A percentile compares a stretch with the other conserved stretches of the same genome.
phyloP scores from a whole-genome alignment of 2,329 filamentous ascomycete genomes.

The Lachnellula willkommii region DNA sequence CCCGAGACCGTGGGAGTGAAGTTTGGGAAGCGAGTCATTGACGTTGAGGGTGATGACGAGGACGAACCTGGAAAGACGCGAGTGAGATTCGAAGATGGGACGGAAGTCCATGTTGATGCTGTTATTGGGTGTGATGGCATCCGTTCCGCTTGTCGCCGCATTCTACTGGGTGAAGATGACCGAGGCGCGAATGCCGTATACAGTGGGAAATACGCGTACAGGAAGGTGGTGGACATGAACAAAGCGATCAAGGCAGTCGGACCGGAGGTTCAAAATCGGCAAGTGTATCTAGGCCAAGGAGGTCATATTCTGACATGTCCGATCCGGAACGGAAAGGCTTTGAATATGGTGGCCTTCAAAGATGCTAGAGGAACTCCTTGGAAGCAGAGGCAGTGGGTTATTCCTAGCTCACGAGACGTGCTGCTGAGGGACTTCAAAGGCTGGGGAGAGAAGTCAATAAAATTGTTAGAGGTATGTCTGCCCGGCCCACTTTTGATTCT shows the following conservation, averaged over 20 bases:
- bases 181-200: slow-evolving; percentile 45
- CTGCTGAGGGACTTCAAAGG: slow-evolving; percentile 36
- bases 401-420: slow-evolving; percentile 37
- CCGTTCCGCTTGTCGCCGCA: slow-evolving; percentile 46
- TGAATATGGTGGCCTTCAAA: slow-evolving; percentile 51
- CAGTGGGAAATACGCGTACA: slow-evolving; percentile 54
- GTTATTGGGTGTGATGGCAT: slow-evolving; percentile 61
- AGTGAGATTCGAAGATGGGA: slow-evolving; percentile 40
- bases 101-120: slow-evolving; percentile 35
- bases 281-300: slow-evolving; percentile 51
- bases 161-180: slow-evolving; percentile 44
- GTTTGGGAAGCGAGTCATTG: slow-evolving; percentile 31
- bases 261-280: slow-evolving; percentile 40
- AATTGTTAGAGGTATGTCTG: slow-evolving; percentile 16
- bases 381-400: slow-evolving; percentile 36
- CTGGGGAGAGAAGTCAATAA: slow-evolving; percentile 35
- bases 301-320: slow-evolving; percentile 57
- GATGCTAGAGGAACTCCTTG: slow-evolving; percentile 37
- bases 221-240: slow-evolving; percentile 54
- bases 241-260: slow-evolving; percentile 44
- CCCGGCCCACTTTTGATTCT: not conserved
- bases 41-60: slow-evolving; percentile 17
- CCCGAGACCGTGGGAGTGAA: slow-evolving; percentile 27
- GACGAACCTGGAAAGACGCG: slow-evolving; percentile 19
- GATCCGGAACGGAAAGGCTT: slow-evolving; percentile 45